Base-by-base conservation (phyloP, 1,284 basidiomycete species). In the Megacollybia platyphylla region DNA sequence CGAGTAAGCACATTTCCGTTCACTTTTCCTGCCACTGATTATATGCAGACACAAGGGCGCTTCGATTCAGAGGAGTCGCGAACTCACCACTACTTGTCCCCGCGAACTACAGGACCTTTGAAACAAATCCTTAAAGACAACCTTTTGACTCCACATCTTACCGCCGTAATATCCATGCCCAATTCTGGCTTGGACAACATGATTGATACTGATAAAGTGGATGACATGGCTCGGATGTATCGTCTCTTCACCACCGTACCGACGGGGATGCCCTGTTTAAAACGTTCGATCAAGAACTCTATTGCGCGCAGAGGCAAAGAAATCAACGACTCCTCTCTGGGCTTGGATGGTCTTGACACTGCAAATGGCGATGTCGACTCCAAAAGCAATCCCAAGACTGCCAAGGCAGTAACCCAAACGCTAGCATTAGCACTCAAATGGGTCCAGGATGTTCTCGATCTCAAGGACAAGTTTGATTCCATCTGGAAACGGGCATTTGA, bases 391-490 rank as follows among this genome's bases (percentile, higher is more conserved):
- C 10, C n/a, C n/a, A 66, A 62, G 7, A 50, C 53, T 11, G 57
- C 57, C 7, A 56, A 59, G 11, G 59, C 58, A 30, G 57, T 60
- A 6, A 61, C 69, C 26, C 74, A 79, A 45, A 72, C 68, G 1
- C 58, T 71, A 28, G 53, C 63, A 2, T 51, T 70, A 13, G 96
- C 94, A 1, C 65, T 97, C 43, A 83, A 81, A 56, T 99, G 96
- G 96, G 94, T 98, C 0, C 83, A 96, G 60, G 83, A 89, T 51
- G 87, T 97, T 7, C 68, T 98, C 7, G 78, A 84, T 48, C 68
- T 98, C 46, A 97, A 97, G 62, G 89, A 94, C 62, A 87, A 79
- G 55, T 91, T 97, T 56, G 90, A 97, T 53, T 55, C 54, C 7
- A 61, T 96, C 7, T 83, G 91, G 71, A 71, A 65, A 38, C 59